Base-by-base conservation (phyloP, 345 rosid genomes). In the Combretum micranthum region DNA sequence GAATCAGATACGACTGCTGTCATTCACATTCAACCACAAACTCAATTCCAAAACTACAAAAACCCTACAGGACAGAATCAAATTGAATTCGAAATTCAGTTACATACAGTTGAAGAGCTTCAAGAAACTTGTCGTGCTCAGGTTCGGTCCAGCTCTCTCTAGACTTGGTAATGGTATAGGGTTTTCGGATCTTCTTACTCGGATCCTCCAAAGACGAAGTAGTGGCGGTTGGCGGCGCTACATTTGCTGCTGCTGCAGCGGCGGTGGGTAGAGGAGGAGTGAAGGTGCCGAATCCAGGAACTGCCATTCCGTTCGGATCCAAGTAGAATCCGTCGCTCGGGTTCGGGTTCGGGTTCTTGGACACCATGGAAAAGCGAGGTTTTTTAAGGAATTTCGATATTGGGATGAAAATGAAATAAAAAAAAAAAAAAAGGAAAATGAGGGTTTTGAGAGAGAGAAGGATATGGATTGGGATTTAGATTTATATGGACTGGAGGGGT, bases 61-160 rank as follows among this genome's bases (percentile, higher is more conserved):
- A 37, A 44, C 26, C 53, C 15, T 46, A 60, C 43, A 20, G 18
- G 26, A 39, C 26, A 53, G 43, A 44, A 21, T 21, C 22, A 13
- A 13, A 32, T 5, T 47, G 15, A 23, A 44, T 18, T 43, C 43
- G 37, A 42, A 37, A 64, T 10, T 42, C 32, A 5, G 42, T 14
- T 18, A 59, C 68, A 83, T 78, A 88, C 96, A 88, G 81, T 72
- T 88, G 96, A 26, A 88, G 88, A 62, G 96, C 96, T 74, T 85
- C 96, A 23, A 88, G 88, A 63, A 88, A 88, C 68, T 88, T 88
- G 69, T 88, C 96, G 71, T 88, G 96, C 67, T 88, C 96, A n/a
- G 96, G 96, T 19, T 88, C 96, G 13, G 94, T 88, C 96, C 96
- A 88, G 84, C 87, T 88, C 83, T 88, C 90, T 49, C 96, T 78